Evolutionary conservation across 345 rosid genomes (phyloP), one percentile per base, ranked within the genome.

Genomic region (Syzygium jambos): DNA sequence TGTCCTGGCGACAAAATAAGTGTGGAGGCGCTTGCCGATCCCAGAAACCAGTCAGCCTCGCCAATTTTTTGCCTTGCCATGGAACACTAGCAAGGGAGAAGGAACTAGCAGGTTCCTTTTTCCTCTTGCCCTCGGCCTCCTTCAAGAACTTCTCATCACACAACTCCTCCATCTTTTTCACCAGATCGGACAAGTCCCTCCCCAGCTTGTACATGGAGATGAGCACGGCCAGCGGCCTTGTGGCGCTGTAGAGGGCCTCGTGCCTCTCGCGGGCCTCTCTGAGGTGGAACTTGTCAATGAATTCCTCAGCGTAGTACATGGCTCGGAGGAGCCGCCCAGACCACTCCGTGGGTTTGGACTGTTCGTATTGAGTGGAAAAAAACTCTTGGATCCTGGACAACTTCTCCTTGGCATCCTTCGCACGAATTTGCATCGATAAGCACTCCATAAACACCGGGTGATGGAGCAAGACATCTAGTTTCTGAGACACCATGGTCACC

Each of bases 1-100:
- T 0, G 5, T 0, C 8, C 19, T 0, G 3, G 10, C 0, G 11
- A 2, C 22, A 65, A 3, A 7, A 1, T 4, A 13, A 65, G 3
- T 65, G 3, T 2, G 0, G 0, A 10, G 30, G 11, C 0, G 22
- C 78, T 30, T 8, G 78, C 78, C 0, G 43, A 2, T 65, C 15
- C 78, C 43, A 8, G 43, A 16, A 65, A 17, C 19, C 16, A 30
- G 23, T 65, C 23, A 30, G 43, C 10, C 43, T 65, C 0, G 22
- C 23, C 23, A 30, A 3, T 65, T 16, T 65, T 16, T 4, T 22
- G 6, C 43, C 41, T 65, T 16, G 2, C 78, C 22, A 3, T 1
- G 0, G 43, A 16, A 9, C 6, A 16, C 43, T 3, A 5, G 19
- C 19, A 6, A 0, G 73, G 38, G 19, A 63, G 73, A 7, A n/a